Percentiles rank a stretch among this genome's conserved stretches.
phyloP scores from a whole-genome alignment of 805 yeast species.

The Kodamaea leandrae region DNA sequence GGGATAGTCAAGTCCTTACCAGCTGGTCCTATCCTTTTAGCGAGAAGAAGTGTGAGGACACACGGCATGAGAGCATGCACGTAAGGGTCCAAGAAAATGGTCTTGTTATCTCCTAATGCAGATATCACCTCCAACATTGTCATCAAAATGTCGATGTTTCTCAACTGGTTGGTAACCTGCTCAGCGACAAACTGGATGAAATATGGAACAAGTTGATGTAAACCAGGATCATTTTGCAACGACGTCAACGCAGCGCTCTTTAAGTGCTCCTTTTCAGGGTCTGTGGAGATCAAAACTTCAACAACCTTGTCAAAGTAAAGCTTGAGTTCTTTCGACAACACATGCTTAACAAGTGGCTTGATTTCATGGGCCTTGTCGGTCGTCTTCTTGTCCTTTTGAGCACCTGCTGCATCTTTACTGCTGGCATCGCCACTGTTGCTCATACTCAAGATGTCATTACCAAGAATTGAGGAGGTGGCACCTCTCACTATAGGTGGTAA shows the following conservation, averaged over 20 bases:
- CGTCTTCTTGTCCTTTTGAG: conserved; percentile 21
- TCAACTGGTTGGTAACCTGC: conserved; percentile 83
- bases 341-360: conserved; percentile 92
- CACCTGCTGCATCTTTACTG: conserved; percentile 46
- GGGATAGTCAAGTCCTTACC: conserved; percentile 36
- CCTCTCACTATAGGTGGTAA: conserved; percentile 81
- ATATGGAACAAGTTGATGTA: conserved; percentile 95
- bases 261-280: conserved; percentile 54
- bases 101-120: conserved; percentile 76
- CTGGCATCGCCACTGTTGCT: conserved; percentile 26
- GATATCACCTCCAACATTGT: conserved; percentile 89
- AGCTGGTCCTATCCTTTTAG: conserved; percentile 75
- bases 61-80: conserved; percentile 98
- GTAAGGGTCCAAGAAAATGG: conserved; percentile 90
- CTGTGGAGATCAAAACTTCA: conserved; percentile 65
- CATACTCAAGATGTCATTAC: conserved; percentile 36
- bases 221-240: conserved; percentile 86
- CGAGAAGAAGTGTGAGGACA: conserved; percentile 80
- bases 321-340: conserved; percentile 89
- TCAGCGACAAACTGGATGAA: conserved; percentile 95
- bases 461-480: conserved; percentile 55
- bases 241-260: conserved; percentile 82
- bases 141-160: conserved; percentile 64
- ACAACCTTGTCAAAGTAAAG: conserved; percentile 89
- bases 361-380: conserved; percentile 54